Conservation (phyloP, 1,284 basidiomycete genomes). For the Apiotrichum gracile region DNA sequence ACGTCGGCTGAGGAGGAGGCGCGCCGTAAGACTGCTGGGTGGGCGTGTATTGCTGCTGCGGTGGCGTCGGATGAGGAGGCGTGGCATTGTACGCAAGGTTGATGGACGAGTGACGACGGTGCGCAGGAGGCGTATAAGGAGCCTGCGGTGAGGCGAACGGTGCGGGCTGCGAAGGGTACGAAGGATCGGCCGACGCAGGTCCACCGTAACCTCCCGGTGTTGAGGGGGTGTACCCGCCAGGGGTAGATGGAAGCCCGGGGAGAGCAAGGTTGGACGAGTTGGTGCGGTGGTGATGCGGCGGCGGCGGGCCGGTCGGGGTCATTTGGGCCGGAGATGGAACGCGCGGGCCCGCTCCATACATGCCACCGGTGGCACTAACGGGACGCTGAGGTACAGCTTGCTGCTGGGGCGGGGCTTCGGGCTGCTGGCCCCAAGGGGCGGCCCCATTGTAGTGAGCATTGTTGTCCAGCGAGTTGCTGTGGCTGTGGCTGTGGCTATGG, state of each 20-base stretch:
- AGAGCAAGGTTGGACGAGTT: slow-evolving; percentile 1
- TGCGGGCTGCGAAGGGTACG: background rate
- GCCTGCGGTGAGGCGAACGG: background rate
- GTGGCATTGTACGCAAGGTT: background rate
- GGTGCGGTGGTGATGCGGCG: slow-evolving; percentile 3
- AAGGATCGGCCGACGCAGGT: too few relatives aligned
- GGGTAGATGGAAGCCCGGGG: background rate
- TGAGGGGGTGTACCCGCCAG: background rate
- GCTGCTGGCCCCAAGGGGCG: slow-evolving; percentile 33
- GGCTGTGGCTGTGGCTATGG: slow-evolving; percentile 19
- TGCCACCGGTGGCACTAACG: too few relatives aligned
- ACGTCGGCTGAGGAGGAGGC: slow-evolving; percentile 1
- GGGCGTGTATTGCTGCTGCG: background rate
- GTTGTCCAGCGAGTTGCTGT: slow-evolving; percentile 34
- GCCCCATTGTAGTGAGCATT: too few relatives aligned
- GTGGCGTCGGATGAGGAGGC: background rate
- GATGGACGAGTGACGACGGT: background rate
- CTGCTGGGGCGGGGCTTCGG: slow-evolving; percentile 12
- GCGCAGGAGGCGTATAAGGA: background rate
- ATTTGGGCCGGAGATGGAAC: too few relatives aligned
- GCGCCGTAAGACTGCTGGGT: background rate
- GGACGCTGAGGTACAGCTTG: background rate
- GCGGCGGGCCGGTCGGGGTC: too few relatives aligned
- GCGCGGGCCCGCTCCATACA: too few relatives aligned
- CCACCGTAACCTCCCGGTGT: background rate